These are phyloP conservation scores for Cercospora sp. DNA, from an alignment of 2,329 filamentous ascomycete genomes.

Conservation along the genomic window DNA sequence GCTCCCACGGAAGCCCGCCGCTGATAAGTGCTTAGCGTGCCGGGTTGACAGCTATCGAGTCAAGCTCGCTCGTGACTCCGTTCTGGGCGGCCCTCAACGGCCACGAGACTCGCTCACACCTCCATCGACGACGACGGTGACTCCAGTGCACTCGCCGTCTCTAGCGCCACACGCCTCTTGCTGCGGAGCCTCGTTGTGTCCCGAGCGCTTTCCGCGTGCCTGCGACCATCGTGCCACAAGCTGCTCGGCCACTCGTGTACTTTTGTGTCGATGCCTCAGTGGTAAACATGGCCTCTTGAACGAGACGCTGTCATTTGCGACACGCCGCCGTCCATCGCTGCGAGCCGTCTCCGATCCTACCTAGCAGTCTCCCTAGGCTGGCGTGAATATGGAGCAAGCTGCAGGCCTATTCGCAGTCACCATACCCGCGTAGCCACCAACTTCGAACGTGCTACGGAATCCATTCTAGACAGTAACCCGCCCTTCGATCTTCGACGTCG, in stretches of 20 bases:
- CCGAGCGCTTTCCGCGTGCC: constrained; percentile 10
- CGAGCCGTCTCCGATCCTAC: constrained; percentile 9
- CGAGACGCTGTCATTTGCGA: constrained; percentile 24
- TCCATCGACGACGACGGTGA: neutral
- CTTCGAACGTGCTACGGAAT: neutral
- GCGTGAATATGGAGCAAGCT: constrained; percentile 30
- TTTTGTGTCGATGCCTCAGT: constrained; percentile 25
- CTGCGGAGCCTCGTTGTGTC: constrained; percentile 21
- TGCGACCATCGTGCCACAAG: constrained; percentile 14
- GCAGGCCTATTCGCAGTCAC: constrained; percentile 17
- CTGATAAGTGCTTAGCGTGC: neutral
- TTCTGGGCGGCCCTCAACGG: constrained; percentile 14
- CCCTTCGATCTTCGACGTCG: neutral
- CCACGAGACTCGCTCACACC: constrained; percentile 12
- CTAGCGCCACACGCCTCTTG: constrained; percentile 1
- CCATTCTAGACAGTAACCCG: neutral
- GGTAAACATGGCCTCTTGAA: constrained; percentile 22
- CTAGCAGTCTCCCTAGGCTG: constrained; percentile 19
- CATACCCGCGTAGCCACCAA: constrained; percentile 22
- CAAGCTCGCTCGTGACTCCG: constrained; percentile 17
- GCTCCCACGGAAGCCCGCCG: neutral
- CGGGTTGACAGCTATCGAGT: constrained; percentile 13
- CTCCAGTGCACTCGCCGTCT: neutral
- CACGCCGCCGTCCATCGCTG: constrained; percentile 7
- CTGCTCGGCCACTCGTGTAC: constrained; percentile 25